Evolutionary conservation across 768 basidiomycete species (phyloP), one percentile per base, ranked within the genome.

Genomic region (Leccinum disarticulatum): DNA sequence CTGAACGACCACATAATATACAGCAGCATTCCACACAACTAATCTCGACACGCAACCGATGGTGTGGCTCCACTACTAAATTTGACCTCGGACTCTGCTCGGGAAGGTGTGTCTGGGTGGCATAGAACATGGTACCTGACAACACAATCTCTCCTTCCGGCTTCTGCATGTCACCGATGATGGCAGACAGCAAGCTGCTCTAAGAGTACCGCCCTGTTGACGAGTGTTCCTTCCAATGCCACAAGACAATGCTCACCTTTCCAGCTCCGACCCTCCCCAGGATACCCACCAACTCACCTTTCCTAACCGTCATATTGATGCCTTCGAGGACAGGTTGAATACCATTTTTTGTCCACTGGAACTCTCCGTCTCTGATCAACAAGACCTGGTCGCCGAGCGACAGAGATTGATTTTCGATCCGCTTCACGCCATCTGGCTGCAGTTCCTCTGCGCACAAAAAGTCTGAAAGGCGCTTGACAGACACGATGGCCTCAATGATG

Each of bases 211-310:
- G 4, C 2, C 9, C 4, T 4, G 9, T 58, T 38, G 51, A 19
- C 33, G 17, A 57, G 52, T n/a, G 65, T 0, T 60, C 28, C 57
- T 15, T 22, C 13, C 27, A 11, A 25, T 2, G 19, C 25, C 4
- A 25, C 4, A 38, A 30, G 9, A 19, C 59, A 25, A 38, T 3
- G 19, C 73, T 55, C 60, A 87, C 90, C 83, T 98, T 98, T 56
- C 96, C 95, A 41, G 87, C 84, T 9, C 95, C 95, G 25, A 98
- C 95, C 22, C 91, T 87, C 15, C 96, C 96, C 17, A 96, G 80
- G 7, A 98, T 75, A 3, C 88, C 93, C 0, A 94, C 79, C 6
- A 98, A 74, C 65, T 97, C 91, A 7, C 95, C 95, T 70, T 93
- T 95, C 55, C 80, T 82, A 2, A 90, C 85, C 0, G 78, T 79